These are phyloP conservation scores for Dendrobium catenatum DNA, from an alignment of 106 monocot genomes.

Conservation along the genomic window DNA sequence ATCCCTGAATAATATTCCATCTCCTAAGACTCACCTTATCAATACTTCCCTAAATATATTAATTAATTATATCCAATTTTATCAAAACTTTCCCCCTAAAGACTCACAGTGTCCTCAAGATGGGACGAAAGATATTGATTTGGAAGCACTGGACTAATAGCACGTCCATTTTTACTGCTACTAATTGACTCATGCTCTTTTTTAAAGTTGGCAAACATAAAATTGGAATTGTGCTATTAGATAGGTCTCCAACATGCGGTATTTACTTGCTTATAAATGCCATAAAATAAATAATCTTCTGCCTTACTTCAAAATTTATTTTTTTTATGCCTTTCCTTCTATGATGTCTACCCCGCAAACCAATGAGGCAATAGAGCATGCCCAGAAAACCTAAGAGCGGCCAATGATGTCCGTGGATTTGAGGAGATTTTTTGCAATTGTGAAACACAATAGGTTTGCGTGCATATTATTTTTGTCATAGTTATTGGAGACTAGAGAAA, in stretches of 20 bases:
- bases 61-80: no score
- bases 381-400: constrained; percentile 45
- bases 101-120: no score
- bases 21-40: no score
- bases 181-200: constrained; percentile 47
- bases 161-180: constrained; percentile 50
- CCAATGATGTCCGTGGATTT: constrained; percentile 34
- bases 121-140: no score
- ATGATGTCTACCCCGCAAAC: constrained; percentile 50
- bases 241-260: constrained; percentile 31
- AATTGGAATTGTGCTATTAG: constrained; percentile 14
- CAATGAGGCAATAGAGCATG: constrained; percentile 49
- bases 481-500: background rate
- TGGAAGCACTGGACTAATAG: no score
- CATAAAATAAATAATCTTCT: constrained; percentile 66
- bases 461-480: constrained; percentile 19
- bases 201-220: constrained; percentile 43
- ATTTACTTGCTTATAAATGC: constrained; percentile 74
- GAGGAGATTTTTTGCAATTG: constrained; percentile 57
- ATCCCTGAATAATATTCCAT: no score
- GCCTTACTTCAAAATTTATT: constrained; percentile 53
- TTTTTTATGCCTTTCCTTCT: constrained; percentile 47
- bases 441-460: constrained; percentile 33
- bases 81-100: no score
- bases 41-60: no score